phyloP scores from a whole-genome alignment of 2,329 filamentous ascomycete genomes.

The Verticillium alfalfae region DNA sequence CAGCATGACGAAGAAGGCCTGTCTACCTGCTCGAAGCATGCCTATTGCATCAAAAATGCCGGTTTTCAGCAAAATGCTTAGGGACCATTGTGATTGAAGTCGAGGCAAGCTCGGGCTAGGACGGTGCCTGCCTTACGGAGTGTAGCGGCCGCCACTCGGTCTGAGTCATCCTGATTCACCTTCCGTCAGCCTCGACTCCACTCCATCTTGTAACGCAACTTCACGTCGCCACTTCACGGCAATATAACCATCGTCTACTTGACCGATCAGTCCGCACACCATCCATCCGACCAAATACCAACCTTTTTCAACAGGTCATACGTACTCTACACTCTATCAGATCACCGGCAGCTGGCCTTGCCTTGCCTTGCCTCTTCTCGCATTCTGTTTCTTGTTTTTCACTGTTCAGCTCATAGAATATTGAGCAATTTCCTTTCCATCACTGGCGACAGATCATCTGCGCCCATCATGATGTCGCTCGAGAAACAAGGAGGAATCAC shows the following conservation, averaged over 20 bases:
- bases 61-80: no score
- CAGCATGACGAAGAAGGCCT: no score
- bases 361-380: not conserved
- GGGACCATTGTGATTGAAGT: not conserved
- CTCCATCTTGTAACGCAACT: not conserved
- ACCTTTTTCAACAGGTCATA: no score
- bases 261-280: not conserved
- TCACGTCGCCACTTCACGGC: not conserved
- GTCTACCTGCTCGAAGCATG: no score
- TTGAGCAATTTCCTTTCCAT: not conserved
- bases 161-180: not conserved
- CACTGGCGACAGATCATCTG: conserved; percentile 4
- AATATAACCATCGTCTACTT: not conserved
- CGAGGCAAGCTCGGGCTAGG: not conserved
- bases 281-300: not conserved
- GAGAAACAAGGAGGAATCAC: conserved; percentile 21
- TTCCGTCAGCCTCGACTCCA: not conserved
- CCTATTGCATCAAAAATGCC: no score
- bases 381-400: not conserved
- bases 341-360: not conserved
- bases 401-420: conserved; percentile 10
- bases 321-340: not conserved
- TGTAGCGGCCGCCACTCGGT: not conserved
- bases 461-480: conserved; percentile 31
- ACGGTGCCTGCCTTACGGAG: not conserved